These are phyloP conservation scores for Cladophialophora carrionii DNA, from an alignment of 2,329 filamentous ascomycete genomes.

Conservation along the genomic window DNA sequence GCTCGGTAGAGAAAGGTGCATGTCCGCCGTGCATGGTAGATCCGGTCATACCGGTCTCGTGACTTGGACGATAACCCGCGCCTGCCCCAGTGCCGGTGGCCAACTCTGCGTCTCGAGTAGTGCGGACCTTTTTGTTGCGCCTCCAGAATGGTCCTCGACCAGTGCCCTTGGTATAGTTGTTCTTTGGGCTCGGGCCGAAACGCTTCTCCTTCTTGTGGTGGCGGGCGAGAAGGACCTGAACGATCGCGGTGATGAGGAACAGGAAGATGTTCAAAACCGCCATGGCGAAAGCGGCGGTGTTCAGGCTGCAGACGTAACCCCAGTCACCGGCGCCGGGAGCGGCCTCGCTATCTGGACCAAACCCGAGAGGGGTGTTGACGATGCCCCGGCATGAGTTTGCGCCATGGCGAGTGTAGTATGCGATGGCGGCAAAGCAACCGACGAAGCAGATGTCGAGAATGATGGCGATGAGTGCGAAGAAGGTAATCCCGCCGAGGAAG, in stretches of 20 bases:
- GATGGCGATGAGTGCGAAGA: conserved; percentile 74
- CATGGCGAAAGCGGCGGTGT: conserved; percentile 77
- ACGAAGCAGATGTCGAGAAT: conserved; percentile 76
- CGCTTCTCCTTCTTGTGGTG: conserved; percentile 75
- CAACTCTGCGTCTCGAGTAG: conserved; percentile 51
- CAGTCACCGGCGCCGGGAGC: conserved; percentile 55
- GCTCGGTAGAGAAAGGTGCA: conserved; percentile 40
- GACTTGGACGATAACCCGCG: conserved; percentile 45
- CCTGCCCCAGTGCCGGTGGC: conserved; percentile 42
- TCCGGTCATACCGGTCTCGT: conserved; percentile 57
- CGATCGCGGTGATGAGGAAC: conserved; percentile 71
- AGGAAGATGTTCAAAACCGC: conserved; percentile 80
- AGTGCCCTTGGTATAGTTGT: conserved; percentile 68
- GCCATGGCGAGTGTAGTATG: conserved; percentile 72
- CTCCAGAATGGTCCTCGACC: conserved; percentile 54
- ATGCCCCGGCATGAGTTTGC: conserved; percentile 66
- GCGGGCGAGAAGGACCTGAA: conserved; percentile 69
- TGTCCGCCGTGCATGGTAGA: conserved; percentile 47
- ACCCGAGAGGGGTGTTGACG: conserved; percentile 71
- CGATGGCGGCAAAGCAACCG: conserved; percentile 79
- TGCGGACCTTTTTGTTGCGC: conserved; percentile 45
- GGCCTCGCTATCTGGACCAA: conserved; percentile 57
- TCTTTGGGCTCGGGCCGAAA: conserved; percentile 66
- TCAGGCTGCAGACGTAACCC: conserved; percentile 68
- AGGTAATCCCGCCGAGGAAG: conserved; percentile 72